phyloP scores from a whole-genome alignment of 768 basidiomycete species.

The Neoboletus magnificus region DNA sequence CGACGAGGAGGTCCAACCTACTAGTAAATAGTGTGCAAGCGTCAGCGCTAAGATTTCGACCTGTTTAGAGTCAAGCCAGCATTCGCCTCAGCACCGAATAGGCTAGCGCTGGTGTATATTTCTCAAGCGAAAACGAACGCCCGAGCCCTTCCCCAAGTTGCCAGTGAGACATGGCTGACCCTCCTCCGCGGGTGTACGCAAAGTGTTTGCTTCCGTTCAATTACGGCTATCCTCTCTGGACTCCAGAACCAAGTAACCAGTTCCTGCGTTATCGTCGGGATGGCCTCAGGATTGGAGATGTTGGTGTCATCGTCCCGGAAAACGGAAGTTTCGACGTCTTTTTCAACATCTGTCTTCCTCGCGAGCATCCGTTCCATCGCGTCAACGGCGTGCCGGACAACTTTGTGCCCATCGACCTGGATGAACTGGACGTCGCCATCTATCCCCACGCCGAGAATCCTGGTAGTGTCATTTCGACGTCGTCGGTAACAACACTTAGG shows the following conservation, averaged over 20 bases:
- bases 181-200: constrained; percentile 13
- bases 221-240: constrained; percentile 33
- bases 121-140: no score
- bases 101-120: no score
- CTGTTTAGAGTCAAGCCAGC: no score
- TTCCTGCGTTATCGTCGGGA: constrained; percentile 23
- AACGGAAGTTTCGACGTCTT: constrained; percentile 35
- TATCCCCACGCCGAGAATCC: constrained; percentile 9
- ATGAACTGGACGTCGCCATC: constrained; percentile 2
- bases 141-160: no score
- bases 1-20: background rate
- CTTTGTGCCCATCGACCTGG: constrained; percentile 21
- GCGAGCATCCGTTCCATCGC: constrained; percentile 23
- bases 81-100: no score
- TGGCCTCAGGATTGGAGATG: constrained; percentile 35
- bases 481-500: constrained; percentile 3
- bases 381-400: constrained; percentile 22
- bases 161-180: background rate
- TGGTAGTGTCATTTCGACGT: constrained; percentile 10
- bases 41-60: background rate
- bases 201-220: background rate
- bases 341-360: constrained; percentile 35
- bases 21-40: background rate
- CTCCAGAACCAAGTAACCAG: constrained; percentile 23
- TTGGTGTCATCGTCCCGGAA: constrained; percentile 29